Evolutionary conservation across 2,329 filamentous ascomycete species (phyloP).

Genomic region (Hypoxylon sp.): DNA sequence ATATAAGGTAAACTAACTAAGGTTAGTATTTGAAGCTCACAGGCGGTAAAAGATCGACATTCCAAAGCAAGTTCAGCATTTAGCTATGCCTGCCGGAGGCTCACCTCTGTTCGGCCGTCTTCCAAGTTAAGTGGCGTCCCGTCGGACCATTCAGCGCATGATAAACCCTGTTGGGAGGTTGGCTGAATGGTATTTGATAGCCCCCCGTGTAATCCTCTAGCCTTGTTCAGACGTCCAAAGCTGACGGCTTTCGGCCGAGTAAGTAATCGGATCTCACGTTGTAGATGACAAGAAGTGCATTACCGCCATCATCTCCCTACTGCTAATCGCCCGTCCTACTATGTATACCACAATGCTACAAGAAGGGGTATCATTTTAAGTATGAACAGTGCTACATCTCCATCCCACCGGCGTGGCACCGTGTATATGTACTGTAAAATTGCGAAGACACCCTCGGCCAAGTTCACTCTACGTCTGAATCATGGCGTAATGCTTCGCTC

Average conservation of each 20-base stretch:
- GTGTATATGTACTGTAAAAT: neutral
- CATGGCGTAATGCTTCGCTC: conserved; percentile 3
- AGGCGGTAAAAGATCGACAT: conserved; percentile 27
- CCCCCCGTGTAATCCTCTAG: conserved; percentile 11
- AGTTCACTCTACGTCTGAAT: conserved; percentile 11
- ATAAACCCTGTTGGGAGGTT: conserved; percentile 9
- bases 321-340: conserved; percentile 10
- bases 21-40: conserved; percentile 11
- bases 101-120: conserved; percentile 13
- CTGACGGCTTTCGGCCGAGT: conserved; percentile 24
- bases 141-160: conserved; percentile 19
- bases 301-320: conserved; percentile 4
- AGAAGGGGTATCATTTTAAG: conserved; percentile 24
- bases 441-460: neutral
- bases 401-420: conserved; percentile 16
- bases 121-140: conserved; percentile 6
- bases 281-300: neutral
- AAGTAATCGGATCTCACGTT: conserved; percentile 16
- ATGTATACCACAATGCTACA: conserved; percentile 17
- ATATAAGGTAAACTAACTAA: conserved; percentile 7
- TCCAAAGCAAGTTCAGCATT: conserved; percentile 23
- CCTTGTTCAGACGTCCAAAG: conserved; percentile 14
- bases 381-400: conserved; percentile 29
- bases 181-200: conserved; percentile 16
- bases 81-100: conserved; percentile 15